A percentile compares a stretch with the other conserved stretches of the same genome.
These are phyloP conservation scores for Phytopythium sindhum DNA, from an alignment of 352 stramenopile genomes.

Conservation along the genomic window DNA sequence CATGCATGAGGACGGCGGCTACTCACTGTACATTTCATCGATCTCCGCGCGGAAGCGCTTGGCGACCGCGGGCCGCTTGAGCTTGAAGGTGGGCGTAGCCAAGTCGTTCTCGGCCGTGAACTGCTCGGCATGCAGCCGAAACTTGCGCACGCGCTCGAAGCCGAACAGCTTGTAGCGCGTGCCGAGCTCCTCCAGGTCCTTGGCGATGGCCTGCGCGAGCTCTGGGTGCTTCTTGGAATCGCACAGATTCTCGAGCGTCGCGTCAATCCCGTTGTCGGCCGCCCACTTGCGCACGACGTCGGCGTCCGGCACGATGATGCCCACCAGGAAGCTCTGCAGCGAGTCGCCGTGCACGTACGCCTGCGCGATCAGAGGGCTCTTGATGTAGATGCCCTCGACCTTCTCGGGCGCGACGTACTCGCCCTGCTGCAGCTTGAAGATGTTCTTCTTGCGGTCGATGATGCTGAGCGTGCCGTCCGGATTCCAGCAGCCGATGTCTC, in stretches of 20 bases:
- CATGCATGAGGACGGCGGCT: too few relatives aligned
- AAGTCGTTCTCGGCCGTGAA: constrained; percentile 92
- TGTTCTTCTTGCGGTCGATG: constrained; percentile 89
- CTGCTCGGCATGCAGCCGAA: constrained; percentile 83
- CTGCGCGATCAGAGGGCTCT: constrained; percentile 88
- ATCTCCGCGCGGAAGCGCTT: constrained; percentile 79
- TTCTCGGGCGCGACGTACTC: constrained; percentile 96
- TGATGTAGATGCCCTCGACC: constrained; percentile 92
- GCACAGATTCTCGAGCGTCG: constrained; percentile 29
- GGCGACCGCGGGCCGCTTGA: constrained; percentile 85
- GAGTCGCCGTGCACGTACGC: constrained; percentile 94
- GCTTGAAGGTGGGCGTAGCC: constrained; percentile 95
- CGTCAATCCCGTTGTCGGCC: constrained; percentile 17
- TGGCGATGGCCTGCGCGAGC: constrained; percentile 78
- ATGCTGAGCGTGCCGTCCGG: constrained; percentile 84
- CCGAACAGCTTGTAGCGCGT: constrained; percentile 79
- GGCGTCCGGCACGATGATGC: constrained; percentile 84
- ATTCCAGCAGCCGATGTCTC: constrained; percentile 93
- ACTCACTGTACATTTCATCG: constrained; percentile 65
- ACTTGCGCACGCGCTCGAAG: constrained; percentile 90
- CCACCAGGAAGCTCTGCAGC: constrained; percentile 89
- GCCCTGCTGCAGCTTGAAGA: constrained; percentile 90
- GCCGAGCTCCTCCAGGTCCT: constrained; percentile 67
- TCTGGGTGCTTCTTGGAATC: constrained; percentile 23
- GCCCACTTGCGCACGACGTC: constrained; percentile 68